Conservation (phyloP, 2,329 filamentous ascomycete genomes). For the Malbranchea zuffiana region DNA sequence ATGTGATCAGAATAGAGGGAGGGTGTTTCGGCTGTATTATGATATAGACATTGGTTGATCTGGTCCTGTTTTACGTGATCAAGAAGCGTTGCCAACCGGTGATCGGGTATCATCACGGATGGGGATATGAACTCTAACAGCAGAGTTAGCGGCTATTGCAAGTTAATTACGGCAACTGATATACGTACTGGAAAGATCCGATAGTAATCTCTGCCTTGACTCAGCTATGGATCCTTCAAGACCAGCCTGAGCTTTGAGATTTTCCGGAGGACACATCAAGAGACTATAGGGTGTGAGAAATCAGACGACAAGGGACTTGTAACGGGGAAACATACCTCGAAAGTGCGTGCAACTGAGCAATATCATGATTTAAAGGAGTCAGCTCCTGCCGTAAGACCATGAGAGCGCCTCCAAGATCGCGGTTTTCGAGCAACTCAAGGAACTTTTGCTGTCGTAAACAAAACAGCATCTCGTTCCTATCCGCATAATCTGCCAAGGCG, state of each 20-base stretch:
- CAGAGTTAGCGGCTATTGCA: constrained; percentile 1
- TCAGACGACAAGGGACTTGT: constrained; percentile 1
- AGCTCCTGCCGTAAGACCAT: constrained; percentile 78
- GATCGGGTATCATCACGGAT: constrained; percentile 91
- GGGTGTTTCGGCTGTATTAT: constrained; percentile 67
- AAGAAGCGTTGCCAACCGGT: constrained; percentile 69
- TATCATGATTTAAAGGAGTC: constrained; percentile 73
- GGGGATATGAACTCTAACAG: constrained; percentile 74
- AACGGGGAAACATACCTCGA: constrained; percentile 47
- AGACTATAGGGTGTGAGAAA: constrained; percentile 42
- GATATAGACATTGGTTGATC: constrained; percentile 74
- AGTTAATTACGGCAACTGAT: not conserved
- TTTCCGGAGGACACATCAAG: constrained; percentile 76
- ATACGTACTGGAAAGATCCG: constrained; percentile 66
- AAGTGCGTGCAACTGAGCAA: constrained; percentile 64
- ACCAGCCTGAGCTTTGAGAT: constrained; percentile 62
- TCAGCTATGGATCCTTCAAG: constrained; percentile 75
- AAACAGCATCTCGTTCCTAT: constrained; percentile 73
- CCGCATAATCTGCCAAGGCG: constrained; percentile 62
- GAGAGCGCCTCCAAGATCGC: constrained; percentile 63
- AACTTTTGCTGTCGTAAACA: constrained; percentile 89
- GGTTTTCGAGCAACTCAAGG: constrained; percentile 71
- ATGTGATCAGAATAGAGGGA: constrained; percentile 82
- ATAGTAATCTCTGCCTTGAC: constrained; percentile 64
- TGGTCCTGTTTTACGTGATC: constrained; percentile 75